Evolutionary conservation across 2,329 filamentous ascomycete genomes (phyloP), one percentile per base, ranked within the genome.

Genomic region (Penicillium italicum): DNA sequence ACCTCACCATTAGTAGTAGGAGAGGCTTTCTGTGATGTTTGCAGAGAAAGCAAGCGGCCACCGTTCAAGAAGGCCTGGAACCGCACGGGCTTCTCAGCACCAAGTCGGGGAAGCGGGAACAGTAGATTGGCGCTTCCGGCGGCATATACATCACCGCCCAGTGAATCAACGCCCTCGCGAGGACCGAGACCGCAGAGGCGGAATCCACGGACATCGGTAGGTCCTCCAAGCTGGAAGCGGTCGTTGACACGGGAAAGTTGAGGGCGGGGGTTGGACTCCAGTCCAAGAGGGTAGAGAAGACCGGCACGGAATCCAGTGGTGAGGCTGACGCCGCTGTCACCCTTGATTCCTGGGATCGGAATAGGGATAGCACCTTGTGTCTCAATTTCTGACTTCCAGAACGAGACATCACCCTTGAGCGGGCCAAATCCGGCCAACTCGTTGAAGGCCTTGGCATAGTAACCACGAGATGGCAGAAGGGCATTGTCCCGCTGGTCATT

Each of bases 121-220:
- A 97, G 84, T 58, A 97, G 78, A 62, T 91, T 94, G 16, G 92
- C 86, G 66, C 91, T 91, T 41, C 89, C 92, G 3, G 94, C 94
- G 18, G 92, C 90, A 70, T 92, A 97, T 11, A 96, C 77, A 71
- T 99, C 94, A 24, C 94, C 94, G 12, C 94, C 94, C 0, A 96
- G 85, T 0, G 92, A 86, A 74, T 99, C 93, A 18, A 79, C 73
- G 1, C 91, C 90, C 67, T 97, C 93, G 60, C 89, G 88, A 4
- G 94, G 92, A 9, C 94, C 94, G 6, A 99, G 81, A 1, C 94
- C 94, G 20, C 88, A 89, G 22, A 96, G 83, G 56, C 91, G 87
- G 80, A 99, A 99, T 2, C 94, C 94, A 53, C 94, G 89, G 14
- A 99, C 90, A 69, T 96, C 93, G 3, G 91, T 96, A 4, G 94